Evolutionary conservation across 352 stramenopile species (phyloP).

Genomic region (Phytophthora fragariae): DNA sequence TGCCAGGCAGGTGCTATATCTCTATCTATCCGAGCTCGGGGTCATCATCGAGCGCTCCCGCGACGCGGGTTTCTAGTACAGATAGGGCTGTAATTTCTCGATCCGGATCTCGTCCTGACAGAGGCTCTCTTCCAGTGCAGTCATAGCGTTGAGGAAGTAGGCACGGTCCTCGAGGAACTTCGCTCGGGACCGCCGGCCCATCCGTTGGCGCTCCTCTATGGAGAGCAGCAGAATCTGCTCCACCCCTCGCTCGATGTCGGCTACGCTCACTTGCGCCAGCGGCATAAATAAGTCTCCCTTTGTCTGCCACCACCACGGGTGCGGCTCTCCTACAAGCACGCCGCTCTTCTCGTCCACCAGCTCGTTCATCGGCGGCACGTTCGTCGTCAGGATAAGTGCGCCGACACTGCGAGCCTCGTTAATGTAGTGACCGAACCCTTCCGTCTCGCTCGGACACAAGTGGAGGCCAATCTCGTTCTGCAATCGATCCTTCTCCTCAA

Average conservation of each 20-base stretch:
- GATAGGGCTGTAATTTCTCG: slow-evolving; percentile 77
- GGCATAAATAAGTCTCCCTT: slow-evolving; percentile 89
- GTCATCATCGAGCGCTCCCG: slow-evolving; percentile 14
- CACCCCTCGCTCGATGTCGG: slow-evolving; percentile 71
- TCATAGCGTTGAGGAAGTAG: slow-evolving; percentile 87
- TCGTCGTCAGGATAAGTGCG: slow-evolving; percentile 77
- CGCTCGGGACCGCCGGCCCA: slow-evolving; percentile 70
- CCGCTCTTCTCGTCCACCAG: slow-evolving; percentile 77
- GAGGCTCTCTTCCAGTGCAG: slow-evolving; percentile 75
- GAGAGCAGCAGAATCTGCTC: slow-evolving; percentile 77
- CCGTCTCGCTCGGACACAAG: slow-evolving; percentile 77
- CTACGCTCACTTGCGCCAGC: slow-evolving; percentile 64
- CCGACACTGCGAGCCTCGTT: slow-evolving; percentile 83
- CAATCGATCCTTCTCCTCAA: slow-evolving; percentile 64
- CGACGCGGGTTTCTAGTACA: slow-evolving; percentile 56
- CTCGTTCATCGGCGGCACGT: slow-evolving; percentile 89
- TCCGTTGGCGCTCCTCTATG: slow-evolving; percentile 76
- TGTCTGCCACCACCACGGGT: slow-evolving; percentile 84
- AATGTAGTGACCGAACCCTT: slow-evolving; percentile 89
- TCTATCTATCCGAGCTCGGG: slow-evolving; percentile 42
- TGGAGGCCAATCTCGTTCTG: slow-evolving; percentile 84
- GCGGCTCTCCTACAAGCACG: slow-evolving; percentile 65
- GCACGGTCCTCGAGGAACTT: slow-evolving; percentile 82
- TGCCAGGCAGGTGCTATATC: slow-evolving; percentile 32
- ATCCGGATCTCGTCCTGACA: slow-evolving; percentile 84